Conservation (phyloP, 2,329 filamentous ascomycete species). For the Rutstroemia sp. region DNA sequence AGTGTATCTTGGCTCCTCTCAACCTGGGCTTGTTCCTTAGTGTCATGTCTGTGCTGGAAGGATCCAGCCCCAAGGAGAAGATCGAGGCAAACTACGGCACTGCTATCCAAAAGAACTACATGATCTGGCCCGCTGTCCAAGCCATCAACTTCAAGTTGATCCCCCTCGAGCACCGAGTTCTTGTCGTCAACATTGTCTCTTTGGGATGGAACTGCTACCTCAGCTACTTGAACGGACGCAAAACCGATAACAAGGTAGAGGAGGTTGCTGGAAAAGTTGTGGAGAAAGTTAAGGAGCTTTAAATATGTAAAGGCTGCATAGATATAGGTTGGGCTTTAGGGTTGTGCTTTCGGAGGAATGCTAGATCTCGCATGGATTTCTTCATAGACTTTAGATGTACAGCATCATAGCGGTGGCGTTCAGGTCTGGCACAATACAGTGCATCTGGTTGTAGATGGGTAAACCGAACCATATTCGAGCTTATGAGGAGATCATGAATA, state of each 20-base stretch:
- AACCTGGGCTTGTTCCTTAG: slow-evolving; percentile 60
- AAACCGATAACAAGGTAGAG: background rate
- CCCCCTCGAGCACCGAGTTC: slow-evolving; percentile 59
- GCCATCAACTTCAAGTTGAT: slow-evolving; percentile 63
- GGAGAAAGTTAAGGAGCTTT: slow-evolving; percentile 8
- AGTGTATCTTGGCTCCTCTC: slow-evolving; percentile 56
- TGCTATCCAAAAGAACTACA: slow-evolving; percentile 61
- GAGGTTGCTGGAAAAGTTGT: background rate
- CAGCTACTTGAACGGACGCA: slow-evolving; percentile 28
- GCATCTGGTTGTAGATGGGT: background rate
- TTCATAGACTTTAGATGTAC: slow-evolving; percentile 2
- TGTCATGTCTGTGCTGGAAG: slow-evolving; percentile 61
- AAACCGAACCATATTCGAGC: background rate
- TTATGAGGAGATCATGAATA: background rate
- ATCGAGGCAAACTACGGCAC: slow-evolving; percentile 50
- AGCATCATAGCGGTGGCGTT: slow-evolving; percentile 19
- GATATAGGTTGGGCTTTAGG: background rate
- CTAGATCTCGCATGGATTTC: slow-evolving; percentile 1
- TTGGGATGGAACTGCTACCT: slow-evolving; percentile 45
- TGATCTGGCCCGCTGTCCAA: slow-evolving; percentile 64
- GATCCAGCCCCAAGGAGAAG: slow-evolving; percentile 51
- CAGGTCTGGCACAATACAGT: slow-evolving; percentile 1
- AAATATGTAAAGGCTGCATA: background rate
- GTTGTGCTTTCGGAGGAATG: background rate
- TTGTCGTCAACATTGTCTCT: slow-evolving; percentile 63